Base-by-base conservation (phyloP, 345 rosid species). In the Lagerstroemia speciosa region DNA sequence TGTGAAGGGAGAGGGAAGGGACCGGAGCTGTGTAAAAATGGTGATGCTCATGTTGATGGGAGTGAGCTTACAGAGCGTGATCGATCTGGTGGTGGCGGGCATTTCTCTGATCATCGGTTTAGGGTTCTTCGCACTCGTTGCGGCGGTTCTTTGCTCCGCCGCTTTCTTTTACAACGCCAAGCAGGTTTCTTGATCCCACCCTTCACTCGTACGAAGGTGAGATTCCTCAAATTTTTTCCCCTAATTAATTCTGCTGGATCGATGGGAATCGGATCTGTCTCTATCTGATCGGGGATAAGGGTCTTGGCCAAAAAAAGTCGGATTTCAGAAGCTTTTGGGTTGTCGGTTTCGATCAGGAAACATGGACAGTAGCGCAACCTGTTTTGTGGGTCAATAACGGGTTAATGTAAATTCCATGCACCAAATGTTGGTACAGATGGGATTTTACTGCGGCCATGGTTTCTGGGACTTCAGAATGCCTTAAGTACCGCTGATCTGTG, bases 161-260 rank as follows among this genome's bases (percentile, higher is more conserved):
- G 96, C 97, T 71, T 93, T 93, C 85, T 64, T 89, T 67, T 83
- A 81, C 78, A 86, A 90, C 74, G 84, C 80, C 78, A 90, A 79
- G 83, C 69, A 69, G 32, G 75, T 64, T 33, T 24, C 69, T 38
- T 71, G 69, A 71, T 57, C 58, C 58, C 33, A 58, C 30, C 5
- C 63, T 27, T 8, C 16, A 62, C 32, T 32, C 53, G 14, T 29
- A 34, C 15, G 8, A 2, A 3, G 29, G 33, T 8, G 11, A 27
- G 19, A n/a, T 26, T 12, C 20, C 7, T 58, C 34, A 1, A 15
- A 0, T 52, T 8, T 27, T 27, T 12, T 58, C 34, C 63, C n/a
- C n/a, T n/a, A n/a, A n/a, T 53, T 30, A 58, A 26, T 58, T 58
- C 34, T 12, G 19, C 63, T 58, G 60, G 24, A 53, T 53, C 29